Evolutionary conservation across 495 filamentous ascomycete species (phyloP).

Genomic region (Emericellopsis terricola): DNA sequence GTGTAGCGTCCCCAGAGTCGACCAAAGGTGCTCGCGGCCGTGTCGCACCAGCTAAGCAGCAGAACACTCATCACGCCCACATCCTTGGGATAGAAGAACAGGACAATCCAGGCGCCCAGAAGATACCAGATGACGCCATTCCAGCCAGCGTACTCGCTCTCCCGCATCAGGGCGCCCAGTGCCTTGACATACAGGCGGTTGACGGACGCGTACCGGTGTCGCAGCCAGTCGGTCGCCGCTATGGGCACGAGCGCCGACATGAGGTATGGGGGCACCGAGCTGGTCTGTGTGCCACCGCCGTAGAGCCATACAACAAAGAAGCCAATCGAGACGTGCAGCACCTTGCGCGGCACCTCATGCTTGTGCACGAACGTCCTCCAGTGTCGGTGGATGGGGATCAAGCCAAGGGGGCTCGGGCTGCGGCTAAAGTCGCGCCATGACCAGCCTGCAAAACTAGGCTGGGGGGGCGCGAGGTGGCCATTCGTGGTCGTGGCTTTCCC

Average conservation of each 20-base stretch:
- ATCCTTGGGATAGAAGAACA: constrained; percentile 84
- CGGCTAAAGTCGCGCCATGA: constrained; percentile 69
- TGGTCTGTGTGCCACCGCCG: constrained; percentile 50
- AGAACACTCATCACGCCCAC: constrained; percentile 78
- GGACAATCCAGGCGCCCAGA: constrained; percentile 67
- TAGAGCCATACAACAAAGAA: constrained; percentile 81
- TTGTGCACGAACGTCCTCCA: constrained; percentile 57
- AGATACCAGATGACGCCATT: constrained; percentile 97
- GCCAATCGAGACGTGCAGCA: constrained; percentile 82
- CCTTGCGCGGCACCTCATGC: constrained; percentile 61
- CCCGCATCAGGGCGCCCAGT: constrained; percentile 85
- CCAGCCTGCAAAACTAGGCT: constrained; percentile 32
- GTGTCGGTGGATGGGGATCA: constrained; percentile 82
- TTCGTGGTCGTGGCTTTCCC: constrained; percentile 28
- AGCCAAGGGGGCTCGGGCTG: constrained; percentile 75
- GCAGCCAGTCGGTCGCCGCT: constrained; percentile 59
- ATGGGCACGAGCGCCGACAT: constrained; percentile 78
- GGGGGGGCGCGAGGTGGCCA: constrained; percentile 52
- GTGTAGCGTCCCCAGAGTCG: constrained; percentile 78
- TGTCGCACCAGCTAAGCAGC: constrained; percentile 93
- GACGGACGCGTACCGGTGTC: constrained; percentile 60
- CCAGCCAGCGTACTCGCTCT: constrained; percentile 79
- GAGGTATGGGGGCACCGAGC: constrained; percentile 63
- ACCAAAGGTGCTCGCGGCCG: constrained; percentile 85
- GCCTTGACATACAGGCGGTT: constrained; percentile 76